Evolutionary conservation across 805 yeast species (phyloP), one percentile per base, ranked within the genome.

Genomic region (Yarrowia deformans): DNA sequence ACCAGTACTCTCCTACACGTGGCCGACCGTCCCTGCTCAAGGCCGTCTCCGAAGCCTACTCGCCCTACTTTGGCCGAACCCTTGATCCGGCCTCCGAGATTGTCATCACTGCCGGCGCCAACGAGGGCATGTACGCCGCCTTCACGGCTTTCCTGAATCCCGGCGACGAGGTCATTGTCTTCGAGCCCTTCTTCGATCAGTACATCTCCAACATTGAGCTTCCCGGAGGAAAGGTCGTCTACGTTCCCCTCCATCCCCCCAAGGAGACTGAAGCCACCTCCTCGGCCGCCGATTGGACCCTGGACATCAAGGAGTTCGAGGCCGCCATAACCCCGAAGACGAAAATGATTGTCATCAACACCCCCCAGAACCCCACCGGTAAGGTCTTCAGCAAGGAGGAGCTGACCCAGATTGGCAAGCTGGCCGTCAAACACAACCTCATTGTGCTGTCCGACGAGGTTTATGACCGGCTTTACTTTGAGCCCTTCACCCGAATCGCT

Each of bases 331-430:
- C 89, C 42, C 80, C 84, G 32, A 88, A 87, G 74, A 95, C 99
- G 9, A 93, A 91, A 77, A 85, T 93, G 81, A 86, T 95, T 70
- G 91, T 95, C 34, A 79, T 95, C 70, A 95, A 95, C 81, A 88
- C 97, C 18, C 99, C 99, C 12, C 98, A 95, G 81, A 95, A 95
- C 78, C 99, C 99, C 35, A 85, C 94, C 70, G 99, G 99, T 34
- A 95, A 95, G 77, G 87, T 93, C 29, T 90, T 93, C 80, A 86
- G 89, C 69, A 84, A 83, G 64, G 88, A 85, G 37, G 99, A 95
- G 79, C 84, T 95, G 72, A 77, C 80, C 18, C 82, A 83, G 71
- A 87, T 95, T 72, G 98, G 98, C 54, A 81, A 89, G 58, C 78
- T 95, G 66, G 97, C 97, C 61, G 91, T 93, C 60, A 86, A 93